phyloP scores from a whole-genome alignment of 2,329 filamentous ascomycete species.

The Endocalyx cinctus region DNA sequence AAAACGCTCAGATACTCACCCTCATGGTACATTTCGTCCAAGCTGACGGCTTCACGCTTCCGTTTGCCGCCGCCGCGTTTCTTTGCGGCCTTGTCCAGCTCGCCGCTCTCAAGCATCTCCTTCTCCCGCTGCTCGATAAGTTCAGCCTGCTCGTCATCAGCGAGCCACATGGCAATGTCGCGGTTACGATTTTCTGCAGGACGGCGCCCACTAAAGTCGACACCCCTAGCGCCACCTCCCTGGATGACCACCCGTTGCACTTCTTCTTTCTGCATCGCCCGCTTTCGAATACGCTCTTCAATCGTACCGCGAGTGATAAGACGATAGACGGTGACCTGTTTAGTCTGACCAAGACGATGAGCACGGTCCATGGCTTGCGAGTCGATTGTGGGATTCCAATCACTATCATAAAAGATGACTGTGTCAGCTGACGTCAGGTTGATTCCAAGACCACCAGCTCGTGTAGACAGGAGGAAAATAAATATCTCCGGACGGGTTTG shows the following conservation, averaged over 20 bases:
- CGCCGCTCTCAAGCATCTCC: constrained; percentile 72
- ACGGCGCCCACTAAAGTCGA: constrained; percentile 92
- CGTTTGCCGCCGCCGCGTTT: constrained; percentile 55
- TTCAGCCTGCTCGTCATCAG: constrained; percentile 93
- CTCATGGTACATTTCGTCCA: constrained; percentile 99
- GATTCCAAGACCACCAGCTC: constrained; percentile 95
- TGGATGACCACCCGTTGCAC: constrained; percentile 96
- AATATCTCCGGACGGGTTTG: constrained; percentile 93
- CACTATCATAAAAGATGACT: constrained; percentile 98
- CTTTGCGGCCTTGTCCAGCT: constrained; percentile 56
- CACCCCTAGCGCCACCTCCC: constrained; percentile 77
- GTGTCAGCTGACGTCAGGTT: constrained; percentile 95
- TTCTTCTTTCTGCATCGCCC: constrained; percentile 96
- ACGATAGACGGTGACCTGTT: constrained; percentile 94
- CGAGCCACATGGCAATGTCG: constrained; percentile 98
- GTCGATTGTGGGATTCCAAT: constrained; percentile 99
- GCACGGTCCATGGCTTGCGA: constrained; percentile 98
- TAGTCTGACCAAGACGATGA: constrained; percentile 92
- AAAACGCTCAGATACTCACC: too few relatives aligned
- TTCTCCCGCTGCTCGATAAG: constrained; percentile 90
- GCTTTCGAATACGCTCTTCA: constrained; percentile 95
- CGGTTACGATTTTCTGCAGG: constrained; percentile 89
- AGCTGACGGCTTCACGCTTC: constrained; percentile 57
- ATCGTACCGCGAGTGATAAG: constrained; percentile 96
- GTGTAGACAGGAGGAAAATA: constrained; percentile 92